Evolutionary conservation across 768 basidiomycete species (phyloP).

Genomic region (Boletus eberwhitei): DNA sequence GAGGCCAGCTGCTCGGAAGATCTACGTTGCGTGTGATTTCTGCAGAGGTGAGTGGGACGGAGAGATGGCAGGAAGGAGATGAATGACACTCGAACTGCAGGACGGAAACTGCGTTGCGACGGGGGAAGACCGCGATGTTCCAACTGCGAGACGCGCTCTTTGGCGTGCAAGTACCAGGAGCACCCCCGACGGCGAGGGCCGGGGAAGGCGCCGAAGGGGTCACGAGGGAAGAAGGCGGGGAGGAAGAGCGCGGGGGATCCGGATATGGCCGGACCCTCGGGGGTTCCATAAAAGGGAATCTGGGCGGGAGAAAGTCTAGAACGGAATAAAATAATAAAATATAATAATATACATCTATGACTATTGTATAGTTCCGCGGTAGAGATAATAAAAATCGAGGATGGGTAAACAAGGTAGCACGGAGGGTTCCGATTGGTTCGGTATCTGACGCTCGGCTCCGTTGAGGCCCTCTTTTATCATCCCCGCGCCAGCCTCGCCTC

Average conservation of each 20-base stretch:
- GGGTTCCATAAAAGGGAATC: slow-evolving; percentile 21
- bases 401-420: slow-evolving; percentile 4
- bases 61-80: not conserved
- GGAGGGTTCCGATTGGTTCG: slow-evolving; percentile 61
- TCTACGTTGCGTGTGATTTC: slow-evolving; percentile 67
- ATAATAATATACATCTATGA: slow-evolving; percentile 18
- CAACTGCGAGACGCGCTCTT: slow-evolving; percentile 55
- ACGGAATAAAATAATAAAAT: slow-evolving; percentile 15
- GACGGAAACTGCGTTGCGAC: slow-evolving; percentile 73
- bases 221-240: slow-evolving; percentile 42
- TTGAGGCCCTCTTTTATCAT: slow-evolving; percentile 46
- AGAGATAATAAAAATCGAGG: slow-evolving; percentile 13
- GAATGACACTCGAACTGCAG: slow-evolving; percentile 33
- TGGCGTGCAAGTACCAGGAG: slow-evolving; percentile 52
- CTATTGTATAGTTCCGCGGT: slow-evolving; percentile 32
- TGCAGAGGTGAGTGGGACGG: slow-evolving; percentile 56
- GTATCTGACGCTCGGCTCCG: slow-evolving; percentile 49
- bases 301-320: slow-evolving; percentile 16
- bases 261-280: slow-evolving; percentile 29
- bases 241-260: slow-evolving; percentile 22
- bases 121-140: slow-evolving; percentile 60
- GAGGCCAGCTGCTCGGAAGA: slow-evolving; percentile 25
- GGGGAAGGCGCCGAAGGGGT: slow-evolving; percentile 68
- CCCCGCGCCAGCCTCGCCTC: slow-evolving; percentile 64
- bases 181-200: slow-evolving; percentile 62